Conservation (phyloP, 768 basidiomycete species). For the Ramaria sp. region DNA sequence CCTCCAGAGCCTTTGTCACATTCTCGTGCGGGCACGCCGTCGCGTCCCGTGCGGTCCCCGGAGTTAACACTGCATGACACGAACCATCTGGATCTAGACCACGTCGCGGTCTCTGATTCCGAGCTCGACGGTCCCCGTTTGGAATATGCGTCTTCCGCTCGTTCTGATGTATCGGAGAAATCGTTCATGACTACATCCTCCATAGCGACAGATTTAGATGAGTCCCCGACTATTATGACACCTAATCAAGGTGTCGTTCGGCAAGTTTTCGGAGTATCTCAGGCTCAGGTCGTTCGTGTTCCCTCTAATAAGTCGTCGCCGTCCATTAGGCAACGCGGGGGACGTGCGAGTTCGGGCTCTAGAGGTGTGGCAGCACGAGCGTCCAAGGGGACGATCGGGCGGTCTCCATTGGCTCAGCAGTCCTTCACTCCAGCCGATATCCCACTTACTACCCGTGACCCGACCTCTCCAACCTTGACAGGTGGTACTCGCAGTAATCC, state of each 20-base stretch:
- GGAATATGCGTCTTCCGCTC: constrained; percentile 34
- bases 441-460: constrained; percentile 4
- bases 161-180: constrained; percentile 44
- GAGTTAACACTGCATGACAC: constrained; percentile 31
- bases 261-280: constrained; percentile 66
- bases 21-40: constrained; percentile 27
- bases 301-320: constrained; percentile 15
- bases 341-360: background rate
- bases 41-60: constrained; percentile 46
- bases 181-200: constrained; percentile 71
- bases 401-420: constrained; percentile 6
- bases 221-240: constrained; percentile 75
- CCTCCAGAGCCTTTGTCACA: constrained; percentile 6
- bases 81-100: constrained; percentile 40
- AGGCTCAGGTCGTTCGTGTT: constrained; percentile 68
- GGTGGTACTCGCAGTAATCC: constrained; percentile 9
- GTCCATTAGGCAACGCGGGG: background rate
- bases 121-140: constrained; percentile 21
- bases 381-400: constrained; percentile 1
- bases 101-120: constrained; percentile 50
- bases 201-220: constrained; percentile 69
- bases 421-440: constrained; percentile 10
- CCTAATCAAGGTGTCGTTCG: constrained; percentile 47
- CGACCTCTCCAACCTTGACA: constrained; percentile 32
- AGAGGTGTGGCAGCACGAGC: background rate